Evolutionary conservation across 2,329 filamentous ascomycete species (phyloP), one percentile per base, ranked within the genome.

Genomic region (Capronia epimyces): DNA sequence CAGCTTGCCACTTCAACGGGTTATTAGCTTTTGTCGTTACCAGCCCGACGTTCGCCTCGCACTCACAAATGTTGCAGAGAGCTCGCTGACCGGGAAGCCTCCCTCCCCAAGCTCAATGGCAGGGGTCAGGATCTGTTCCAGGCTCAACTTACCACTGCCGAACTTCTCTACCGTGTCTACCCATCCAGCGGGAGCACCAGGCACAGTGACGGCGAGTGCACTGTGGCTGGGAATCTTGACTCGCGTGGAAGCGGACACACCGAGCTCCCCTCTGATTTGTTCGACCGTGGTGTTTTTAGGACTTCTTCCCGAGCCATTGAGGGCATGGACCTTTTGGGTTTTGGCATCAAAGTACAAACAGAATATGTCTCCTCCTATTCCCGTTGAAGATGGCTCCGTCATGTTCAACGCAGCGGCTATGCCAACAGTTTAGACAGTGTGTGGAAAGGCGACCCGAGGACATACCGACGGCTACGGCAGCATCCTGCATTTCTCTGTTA

Each of bases 361-460:
- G 72, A 97, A 98, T 83, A 95, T 89, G 71, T 98, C 93, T 56
- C 93, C 93, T 50, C 93, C 93, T 53, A 98, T 96, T 34, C 93
- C 93, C 0, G 93, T 97, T 4, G 87, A 93, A 52, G 83, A 83
- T 6, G 93, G 93, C 66, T 98, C 93, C 0, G 91, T 95, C 65
- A 97, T 80, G 70, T 96, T 97, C 50, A 98, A 76, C 3, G 83
- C 89, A 25, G 93, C 93, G 39, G 93, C 91, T 88, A 39, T 46
- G 34, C 16, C 16, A 32, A n/a, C 21, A 10, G 18, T 16, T 58
- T 25, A 59, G 56, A 25, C 12, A 7, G n/a, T 15, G 24, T 39
- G 34, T 32, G 10, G 13, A 40, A 6, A 31, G 10, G 20, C 20
- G 48, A 53, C 16, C 25, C 31, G 40, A 18, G 25, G 20, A 37